Conservation (phyloP, 2,329 filamentous ascomycete genomes). For the Fusarium duplospermum region DNA sequence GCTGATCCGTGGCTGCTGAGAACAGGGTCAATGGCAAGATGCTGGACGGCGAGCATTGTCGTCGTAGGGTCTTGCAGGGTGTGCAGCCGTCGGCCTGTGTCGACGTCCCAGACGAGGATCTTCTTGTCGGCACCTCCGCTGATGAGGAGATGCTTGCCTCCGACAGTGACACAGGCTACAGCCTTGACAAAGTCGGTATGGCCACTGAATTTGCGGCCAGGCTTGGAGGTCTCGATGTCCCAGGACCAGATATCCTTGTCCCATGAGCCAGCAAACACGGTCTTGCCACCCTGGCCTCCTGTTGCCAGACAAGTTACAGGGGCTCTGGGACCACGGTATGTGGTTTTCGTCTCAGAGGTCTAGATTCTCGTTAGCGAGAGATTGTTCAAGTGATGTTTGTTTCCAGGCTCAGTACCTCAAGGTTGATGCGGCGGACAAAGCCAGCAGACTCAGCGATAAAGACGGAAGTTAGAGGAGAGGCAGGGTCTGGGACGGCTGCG, state of each 20-base stretch:
- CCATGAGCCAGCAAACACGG: conserved; percentile 90
- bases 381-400: neutral
- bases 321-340: conserved; percentile 80
- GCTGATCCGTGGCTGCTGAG: conserved; percentile 62
- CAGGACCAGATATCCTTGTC: conserved; percentile 93
- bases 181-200: conserved; percentile 94
- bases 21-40: conserved; percentile 79
- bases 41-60: conserved; percentile 81
- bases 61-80: conserved; percentile 79
- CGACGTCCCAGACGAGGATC: conserved; percentile 85
- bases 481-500: conserved; percentile 76
- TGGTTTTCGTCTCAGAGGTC: conserved; percentile 48
- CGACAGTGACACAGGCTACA: conserved; percentile 71
- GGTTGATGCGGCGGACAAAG: conserved; percentile 76
- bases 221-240: conserved; percentile 69
- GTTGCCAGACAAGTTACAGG: conserved; percentile 84
- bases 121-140: conserved; percentile 83
- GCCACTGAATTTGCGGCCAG: conserved; percentile 73
- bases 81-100: conserved; percentile 75
- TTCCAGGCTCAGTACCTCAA: conserved; percentile 70
- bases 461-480: conserved; percentile 66
- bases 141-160: conserved; percentile 72
- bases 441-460: conserved; percentile 92
- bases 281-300: conserved; percentile 65
- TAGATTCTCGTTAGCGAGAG: conserved; percentile 30